Evolutionary conservation across 2,329 filamentous ascomycete genomes (phyloP), one percentile per base, ranked within the genome.

Genomic region (Colletotrichum neosansevieriae): DNA sequence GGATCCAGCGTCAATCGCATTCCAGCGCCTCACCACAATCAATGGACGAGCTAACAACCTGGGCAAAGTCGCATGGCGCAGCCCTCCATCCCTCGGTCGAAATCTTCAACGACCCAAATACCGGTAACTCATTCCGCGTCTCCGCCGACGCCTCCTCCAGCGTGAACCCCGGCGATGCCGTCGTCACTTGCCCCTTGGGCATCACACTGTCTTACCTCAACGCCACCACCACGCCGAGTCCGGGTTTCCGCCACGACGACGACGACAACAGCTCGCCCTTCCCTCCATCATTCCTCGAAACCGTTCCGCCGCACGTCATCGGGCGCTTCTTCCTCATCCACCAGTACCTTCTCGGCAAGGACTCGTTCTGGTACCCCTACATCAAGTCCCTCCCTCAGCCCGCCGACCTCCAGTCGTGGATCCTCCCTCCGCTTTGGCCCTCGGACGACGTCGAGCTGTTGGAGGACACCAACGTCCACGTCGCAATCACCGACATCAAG

Each of bases 361-460:
- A 83, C 2, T 92, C 91, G 0, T 88, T 87, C 72, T 94, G 92
- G 92, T 84, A 81, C 75, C 85, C 89, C 1, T 94, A 94, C 77
- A 86, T 94, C 71, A 79, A 80, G 10, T 86, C 87, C 0, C 82
- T 94, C 0, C 91, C 92, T 1, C 86, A 88, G 67, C 89, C 90
- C 0, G 82, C 84, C 10, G 79, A 88, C 2, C 73, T 79, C 4
- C 74, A 78, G 5, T 74, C 77, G 1, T 85, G 91, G 81, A 82
- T 80, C 1, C 83, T 91, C 13, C 88, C 90, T 4, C 82, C 89
- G 0, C 89, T 89, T 72, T 94, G 91, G 86, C 82, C 85, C 0
- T 82, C 85, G 3, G 85, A 86, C 13, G 91, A 93, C 73, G 75
- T 86, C 1, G 83, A 84, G 58, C 82, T 88, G 34, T 81, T 91